phyloP scores from a whole-genome alignment of 129 eudicot species.

The Lactuca saligna region DNA sequence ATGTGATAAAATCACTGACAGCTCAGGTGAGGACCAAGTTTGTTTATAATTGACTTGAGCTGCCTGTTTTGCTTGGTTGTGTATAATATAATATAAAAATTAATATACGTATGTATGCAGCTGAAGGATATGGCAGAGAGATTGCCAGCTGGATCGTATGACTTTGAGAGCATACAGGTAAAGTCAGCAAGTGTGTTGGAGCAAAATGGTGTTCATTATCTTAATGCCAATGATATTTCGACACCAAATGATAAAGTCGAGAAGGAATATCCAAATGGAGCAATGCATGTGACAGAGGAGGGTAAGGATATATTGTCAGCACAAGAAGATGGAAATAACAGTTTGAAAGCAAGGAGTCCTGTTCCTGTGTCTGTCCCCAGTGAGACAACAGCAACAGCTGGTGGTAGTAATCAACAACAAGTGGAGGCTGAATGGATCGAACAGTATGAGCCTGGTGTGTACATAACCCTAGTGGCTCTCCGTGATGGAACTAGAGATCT shows the following conservation, averaged over 20 bases:
- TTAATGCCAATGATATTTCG: constrained; percentile 34
- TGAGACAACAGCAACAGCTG: constrained; percentile 1
- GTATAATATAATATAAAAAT: not conserved
- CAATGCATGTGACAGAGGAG: constrained; percentile 22
- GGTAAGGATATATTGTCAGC: constrained; percentile 25
- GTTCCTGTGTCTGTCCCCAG: not conserved
- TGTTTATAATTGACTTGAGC: not conserved
- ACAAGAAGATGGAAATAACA: constrained; percentile 43
- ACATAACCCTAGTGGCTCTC: constrained; percentile 84
- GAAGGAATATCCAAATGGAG: constrained; percentile 42
- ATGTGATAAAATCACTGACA: constrained; percentile 77
- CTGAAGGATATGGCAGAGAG: constrained; percentile 95
- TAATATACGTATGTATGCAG: constrained; percentile 26
- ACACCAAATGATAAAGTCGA: constrained; percentile 41
- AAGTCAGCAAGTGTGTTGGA: constrained; percentile 48
- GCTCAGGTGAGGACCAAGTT: constrained; percentile 53
- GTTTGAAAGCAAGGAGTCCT: constrained; percentile 40
- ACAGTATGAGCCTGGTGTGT: constrained; percentile 96
- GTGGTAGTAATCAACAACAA: constrained; percentile 19
- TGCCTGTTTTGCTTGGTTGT: not conserved
- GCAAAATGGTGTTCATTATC: constrained; percentile 46
- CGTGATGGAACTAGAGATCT: constrained; percentile 96
- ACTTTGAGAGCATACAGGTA: constrained; percentile 42
- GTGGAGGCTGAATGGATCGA: constrained; percentile 97
- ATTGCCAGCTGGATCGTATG: constrained; percentile 79